Base-by-base conservation (phyloP, 1,284 basidiomycete species). In the Ustilago crameri region DNA sequence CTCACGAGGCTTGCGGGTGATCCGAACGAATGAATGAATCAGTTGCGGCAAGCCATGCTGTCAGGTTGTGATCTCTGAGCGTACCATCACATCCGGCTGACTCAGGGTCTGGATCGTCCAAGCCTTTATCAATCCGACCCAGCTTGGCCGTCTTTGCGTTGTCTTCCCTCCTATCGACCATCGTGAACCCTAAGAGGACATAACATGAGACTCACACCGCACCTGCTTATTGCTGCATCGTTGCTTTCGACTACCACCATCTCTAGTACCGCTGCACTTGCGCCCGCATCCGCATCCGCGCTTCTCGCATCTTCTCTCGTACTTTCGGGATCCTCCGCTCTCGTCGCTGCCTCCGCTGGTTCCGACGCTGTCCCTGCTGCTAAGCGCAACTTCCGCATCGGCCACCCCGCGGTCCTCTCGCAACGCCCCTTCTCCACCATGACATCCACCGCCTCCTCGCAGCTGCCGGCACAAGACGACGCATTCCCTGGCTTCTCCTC, bases 331-430 rank as follows among this genome's bases (percentile, higher is more conserved):
- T 15, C 42, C 18, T 23, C 40, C 27, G 22, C n/a, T 8, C 24
- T 27, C 22, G n/a, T 23, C 48, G 10, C 37, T 15, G 41, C 51
- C 22, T 23, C 32, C n/a, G 20, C 41, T n/a, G n/a, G n/a, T 20
- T 18, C 22, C 12, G n/a, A 1, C n/a, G 23, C 40, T 3, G 30
- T 49, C 17, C 9, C 40, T 9, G 54, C 43, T 1, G n/a, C 27
- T 0, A 59, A 68, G 30, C 47, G 47, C 4, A 35, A 40, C 30
- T 59, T 67, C 24, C 45, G 63, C 0, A n/a, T 66, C 17, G 56
- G 52, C 5, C 52, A 44, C 32, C 56, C 63, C 1, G 63, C 51
- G 7, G 57, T 38, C 22, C 37, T 9, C 14, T 24, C 32, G 15
- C 43, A 45, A 38, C 9, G 22, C 18, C 3, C 34, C 5, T 55